Evolutionary conservation across 73 alveolate genomes (phyloP), one percentile per base, ranked within the genome.

Genomic region (Paramecium primaurelia): DNA sequence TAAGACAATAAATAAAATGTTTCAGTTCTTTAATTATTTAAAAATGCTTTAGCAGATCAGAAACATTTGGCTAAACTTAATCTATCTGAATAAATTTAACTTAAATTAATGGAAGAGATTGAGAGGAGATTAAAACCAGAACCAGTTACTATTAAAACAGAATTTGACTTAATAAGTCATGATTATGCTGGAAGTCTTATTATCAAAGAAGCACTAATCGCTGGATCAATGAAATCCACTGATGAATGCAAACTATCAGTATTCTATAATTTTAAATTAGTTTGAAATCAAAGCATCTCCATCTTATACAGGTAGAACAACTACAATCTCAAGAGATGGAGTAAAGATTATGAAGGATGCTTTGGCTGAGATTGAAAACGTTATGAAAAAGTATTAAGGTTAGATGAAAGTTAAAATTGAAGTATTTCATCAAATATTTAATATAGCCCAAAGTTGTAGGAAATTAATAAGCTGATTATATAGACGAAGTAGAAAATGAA

Each of bases 261-360:
- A 71, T 36, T 86, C 36, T 49, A 51, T 26, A 11, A 28, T 59
- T 16, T 86, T 8, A 58, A 86, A 1, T 10, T 94, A 93, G 95
- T 94, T 97, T 89, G 97, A 96, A 92, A 68, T 97, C 47, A 96
- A 95, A 77, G 98, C 97, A 32, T 93, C 99, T 45, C 99, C 99
- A 2, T 90, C 95, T 14, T 97, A 95, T 92, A 97, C 95, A 87
- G 94, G 98, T 85, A 93, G 95, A 87, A 92, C 96, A 11, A 64
- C 77, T 32, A 97, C 99, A n/a, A 86, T 92, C 34, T 94, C 95
- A 84, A 97, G 96, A 92, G 92, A 96, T 22, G 99, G 99, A 47
- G 51, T 97, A 20, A 95, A 92, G 37, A 86, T 95, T 18, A 88
- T 97, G 93, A 93, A 92, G 59, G 96, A 95, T 9, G 98, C 98